Percentiles rank a stretch among this genome's conserved stretches.
phyloP scores from a whole-genome alignment of 2,329 filamentous ascomycete species.

The Coniochaeta pulveracea region DNA sequence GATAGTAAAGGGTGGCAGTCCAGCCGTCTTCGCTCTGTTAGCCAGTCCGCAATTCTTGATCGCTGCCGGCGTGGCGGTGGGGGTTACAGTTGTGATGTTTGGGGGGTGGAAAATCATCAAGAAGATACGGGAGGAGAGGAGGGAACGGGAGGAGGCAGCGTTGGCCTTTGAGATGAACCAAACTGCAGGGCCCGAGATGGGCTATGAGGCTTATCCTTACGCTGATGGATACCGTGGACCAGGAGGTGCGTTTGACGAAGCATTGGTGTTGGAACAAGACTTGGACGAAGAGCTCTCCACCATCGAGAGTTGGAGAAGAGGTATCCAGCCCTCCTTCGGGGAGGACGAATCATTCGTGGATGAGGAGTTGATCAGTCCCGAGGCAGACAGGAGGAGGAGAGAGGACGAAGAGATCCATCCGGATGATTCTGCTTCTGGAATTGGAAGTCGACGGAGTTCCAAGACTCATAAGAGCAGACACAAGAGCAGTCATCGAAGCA shows the following conservation, averaged over 20 bases:
- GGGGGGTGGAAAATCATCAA: conserved; percentile 98
- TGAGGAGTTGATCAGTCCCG: conserved; percentile 45
- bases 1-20: conserved; percentile 68
- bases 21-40: conserved; percentile 76
- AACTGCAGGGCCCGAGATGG: background rate
- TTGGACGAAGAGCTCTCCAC: conserved; percentile 45
- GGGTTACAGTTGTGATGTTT: conserved; percentile 90
- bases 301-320: conserved; percentile 48
- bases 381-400: conserved; percentile 34
- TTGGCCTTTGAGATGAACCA: conserved; percentile 15
- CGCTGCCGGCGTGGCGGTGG: conserved; percentile 76
- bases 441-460: conserved; percentile 16
- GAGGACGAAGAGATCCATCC: conserved; percentile 21
- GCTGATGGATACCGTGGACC: background rate
- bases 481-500: conserved; percentile 7
- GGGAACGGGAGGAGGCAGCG: conserved; percentile 12
- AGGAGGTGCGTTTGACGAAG: conserved; percentile 32
- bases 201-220: background rate
- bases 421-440: conserved; percentile 13
- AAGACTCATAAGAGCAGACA: conserved; percentile 16
- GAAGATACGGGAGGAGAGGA: conserved; percentile 47
- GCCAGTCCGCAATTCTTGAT: conserved; percentile 91
- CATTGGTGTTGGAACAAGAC: conserved; percentile 45
- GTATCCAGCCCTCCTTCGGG: conserved; percentile 35
- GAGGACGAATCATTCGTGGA: conserved; percentile 37